Evolutionary conservation across 148 eudicot species (phyloP).

Genomic region (Chenopodium formosanum): DNA sequence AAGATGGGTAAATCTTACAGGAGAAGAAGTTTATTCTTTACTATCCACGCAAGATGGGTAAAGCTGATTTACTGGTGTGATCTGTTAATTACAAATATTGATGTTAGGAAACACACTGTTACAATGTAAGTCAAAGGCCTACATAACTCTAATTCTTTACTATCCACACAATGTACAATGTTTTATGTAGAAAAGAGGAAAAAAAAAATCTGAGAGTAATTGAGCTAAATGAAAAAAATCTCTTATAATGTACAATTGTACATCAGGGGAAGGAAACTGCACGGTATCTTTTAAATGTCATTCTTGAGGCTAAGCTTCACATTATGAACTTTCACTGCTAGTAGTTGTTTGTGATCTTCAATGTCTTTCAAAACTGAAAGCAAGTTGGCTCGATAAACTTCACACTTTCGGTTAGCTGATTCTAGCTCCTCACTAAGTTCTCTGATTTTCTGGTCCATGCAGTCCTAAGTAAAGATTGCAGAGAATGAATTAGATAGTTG

Average conservation of each 20-base stretch:
- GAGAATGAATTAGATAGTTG: slow-evolving; percentile 15
- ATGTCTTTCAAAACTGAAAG: slow-evolving; percentile 60
- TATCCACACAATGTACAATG: slow-evolving; percentile 27
- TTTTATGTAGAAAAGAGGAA: not conserved
- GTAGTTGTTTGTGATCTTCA: slow-evolving; percentile 60
- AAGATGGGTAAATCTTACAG: not conserved
- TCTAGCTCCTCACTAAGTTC: slow-evolving; percentile 55
- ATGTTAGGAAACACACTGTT: not conserved
- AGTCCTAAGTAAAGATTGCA: slow-evolving; percentile 41
- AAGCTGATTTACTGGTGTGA: slow-evolving; percentile 11
- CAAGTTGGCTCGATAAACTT: slow-evolving; percentile 58
- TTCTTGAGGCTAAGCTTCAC: slow-evolving; percentile 64
- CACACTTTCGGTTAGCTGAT: slow-evolving; percentile 57
- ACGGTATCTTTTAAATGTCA: slow-evolving; percentile 19
- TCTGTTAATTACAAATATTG: slow-evolving; percentile 20
- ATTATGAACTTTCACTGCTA: slow-evolving; percentile 56
- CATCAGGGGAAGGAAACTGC: slow-evolving; percentile 8
- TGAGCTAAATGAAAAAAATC: not conserved
- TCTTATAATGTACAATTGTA: not conserved
- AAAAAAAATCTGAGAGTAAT: not conserved
- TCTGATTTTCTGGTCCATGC: slow-evolving; percentile 60
- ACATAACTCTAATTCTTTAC: slow-evolving; percentile 9
- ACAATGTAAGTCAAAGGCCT: slow-evolving; percentile 12
- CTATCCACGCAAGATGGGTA: no score
- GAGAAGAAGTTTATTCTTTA: no score